These are phyloP conservation scores for Fraxinus anomala DNA, from an alignment of 257 asterid genomes.

Conservation along the genomic window DNA sequence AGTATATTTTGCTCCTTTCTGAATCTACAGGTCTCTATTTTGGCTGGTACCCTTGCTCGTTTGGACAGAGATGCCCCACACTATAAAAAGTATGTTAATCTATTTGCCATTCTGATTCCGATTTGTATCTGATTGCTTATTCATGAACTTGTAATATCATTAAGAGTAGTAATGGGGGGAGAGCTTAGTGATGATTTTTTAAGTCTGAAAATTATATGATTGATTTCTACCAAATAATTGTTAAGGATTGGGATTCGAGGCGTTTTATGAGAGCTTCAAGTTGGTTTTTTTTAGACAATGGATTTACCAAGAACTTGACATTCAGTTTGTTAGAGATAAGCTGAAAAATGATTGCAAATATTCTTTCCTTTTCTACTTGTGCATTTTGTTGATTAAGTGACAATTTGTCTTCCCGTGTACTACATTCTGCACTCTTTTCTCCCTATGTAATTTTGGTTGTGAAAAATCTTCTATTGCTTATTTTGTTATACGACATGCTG, in stretches of 20 bases:
- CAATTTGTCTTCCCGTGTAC: not conserved
- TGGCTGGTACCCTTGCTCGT: conserved; percentile 99
- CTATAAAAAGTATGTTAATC: conserved; percentile 73
- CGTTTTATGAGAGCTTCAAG: not conserved
- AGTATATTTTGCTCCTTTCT: conserved; percentile 27
- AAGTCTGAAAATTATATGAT: not conserved
- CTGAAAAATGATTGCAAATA: not conserved
- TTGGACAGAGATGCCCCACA: conserved; percentile 98
- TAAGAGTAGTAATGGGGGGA: conserved; percentile 11
- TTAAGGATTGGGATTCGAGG: not conserved
- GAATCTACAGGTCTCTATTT: conserved; percentile 82
- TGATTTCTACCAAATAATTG: not conserved
- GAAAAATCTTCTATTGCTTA: conserved; percentile 5
- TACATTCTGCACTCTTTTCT: conserved; percentile 11
- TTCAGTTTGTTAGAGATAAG: not conserved
- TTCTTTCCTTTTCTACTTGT: not conserved
- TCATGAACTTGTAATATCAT: conserved; percentile 21
- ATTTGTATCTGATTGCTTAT: conserved; percentile 17
- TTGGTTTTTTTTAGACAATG: not conserved
- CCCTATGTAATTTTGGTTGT: conserved; percentile 18
- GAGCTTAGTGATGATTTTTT: not conserved
- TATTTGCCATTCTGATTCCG: conserved; percentile 19
- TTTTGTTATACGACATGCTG: not conserved
- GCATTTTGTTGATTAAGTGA: not conserved
- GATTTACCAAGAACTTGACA: not conserved